phyloP scores from a whole-genome alignment of 768 basidiomycete species.

The Tylopilus subfusipes region DNA sequence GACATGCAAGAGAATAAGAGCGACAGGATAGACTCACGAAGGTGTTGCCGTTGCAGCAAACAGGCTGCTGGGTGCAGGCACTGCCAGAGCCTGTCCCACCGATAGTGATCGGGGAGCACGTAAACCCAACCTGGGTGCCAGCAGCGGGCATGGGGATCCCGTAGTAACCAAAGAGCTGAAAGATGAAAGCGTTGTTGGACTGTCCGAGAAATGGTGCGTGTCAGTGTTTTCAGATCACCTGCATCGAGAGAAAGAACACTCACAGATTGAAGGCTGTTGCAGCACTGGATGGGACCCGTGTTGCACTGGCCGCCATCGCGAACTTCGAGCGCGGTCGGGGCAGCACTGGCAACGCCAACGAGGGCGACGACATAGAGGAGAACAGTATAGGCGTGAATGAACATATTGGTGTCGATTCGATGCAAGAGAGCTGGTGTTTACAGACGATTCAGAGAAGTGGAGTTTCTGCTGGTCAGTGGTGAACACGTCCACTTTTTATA shows the following conservation, averaged over 20 bases:
- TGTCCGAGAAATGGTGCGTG: not conserved
- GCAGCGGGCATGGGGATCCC: not conserved
- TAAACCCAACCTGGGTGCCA: not conserved
- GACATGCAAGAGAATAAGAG: not conserved
- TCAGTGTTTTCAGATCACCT: not conserved
- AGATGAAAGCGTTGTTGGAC: not conserved
- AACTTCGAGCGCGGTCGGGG: not conserved
- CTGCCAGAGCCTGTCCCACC: not conserved
- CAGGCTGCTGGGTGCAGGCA: not conserved
- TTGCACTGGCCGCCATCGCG: constrained; percentile 30
- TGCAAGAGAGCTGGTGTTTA: not conserved
- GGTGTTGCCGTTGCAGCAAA: constrained; percentile 1
- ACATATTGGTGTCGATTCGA: not conserved
- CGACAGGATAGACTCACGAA: not conserved
- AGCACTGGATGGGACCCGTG: constrained; percentile 34
- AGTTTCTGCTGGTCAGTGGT: not conserved
- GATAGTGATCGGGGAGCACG: not conserved
- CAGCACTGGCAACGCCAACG: not conserved
- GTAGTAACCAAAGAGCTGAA: not conserved
- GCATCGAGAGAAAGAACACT: not conserved
- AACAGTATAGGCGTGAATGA: constrained; percentile 1
- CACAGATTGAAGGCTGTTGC: not conserved
- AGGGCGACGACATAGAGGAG: constrained; percentile 6
- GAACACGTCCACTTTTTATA: not conserved
- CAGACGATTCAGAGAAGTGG: not conserved